Evolutionary conservation across 1,284 basidiomycete species (phyloP), one percentile per base, ranked within the genome.

Genomic region (Austroboletus novae-zelandiae): DNA sequence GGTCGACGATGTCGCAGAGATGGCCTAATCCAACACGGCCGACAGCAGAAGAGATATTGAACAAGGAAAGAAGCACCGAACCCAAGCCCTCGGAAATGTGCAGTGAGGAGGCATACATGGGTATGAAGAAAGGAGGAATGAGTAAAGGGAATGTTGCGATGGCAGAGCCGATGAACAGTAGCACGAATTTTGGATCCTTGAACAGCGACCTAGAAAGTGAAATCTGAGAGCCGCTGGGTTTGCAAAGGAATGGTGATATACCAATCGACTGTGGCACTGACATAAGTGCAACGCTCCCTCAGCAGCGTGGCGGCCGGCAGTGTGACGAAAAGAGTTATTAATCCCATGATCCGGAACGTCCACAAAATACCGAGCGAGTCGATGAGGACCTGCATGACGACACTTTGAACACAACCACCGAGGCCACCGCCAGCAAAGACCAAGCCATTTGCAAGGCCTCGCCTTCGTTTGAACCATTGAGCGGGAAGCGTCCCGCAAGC

Each of bases 81-180:
- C 56, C 61, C 23, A 61, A 35, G 46, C 55, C 57, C 9, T 52
- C 35, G 7, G 70, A 63, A 27, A 67, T 57, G 20, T 56, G 53
- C 37, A 71, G 56, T 3, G 70, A 68, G 0, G 55, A 53, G 31
- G 69, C 67, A 49, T 72, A 71, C 10, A 61, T 57, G 4, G 66
- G 70, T 25, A 25, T 25, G 25, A 25, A 25, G 25, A 25, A 25
- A 25, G 25, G 25, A 25, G 71, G 64, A 15, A 71, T 66, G 41
- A 72, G 66, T 23, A 69, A 52, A 15, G 68, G 71, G 48, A 71
- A 71, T 4, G 67, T 71, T 36, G 61, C 66, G 39, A 71, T 51
- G 13, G 58, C 64, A 30, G 61, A 65, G 4, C 65, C 69, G 17
- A 70, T 23, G 52, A 67, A 70, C 9, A 71, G 57, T 4, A 62